Conservation (phyloP, 2,329 filamentous ascomycete species). For the Botrytis byssoidea region DNA sequence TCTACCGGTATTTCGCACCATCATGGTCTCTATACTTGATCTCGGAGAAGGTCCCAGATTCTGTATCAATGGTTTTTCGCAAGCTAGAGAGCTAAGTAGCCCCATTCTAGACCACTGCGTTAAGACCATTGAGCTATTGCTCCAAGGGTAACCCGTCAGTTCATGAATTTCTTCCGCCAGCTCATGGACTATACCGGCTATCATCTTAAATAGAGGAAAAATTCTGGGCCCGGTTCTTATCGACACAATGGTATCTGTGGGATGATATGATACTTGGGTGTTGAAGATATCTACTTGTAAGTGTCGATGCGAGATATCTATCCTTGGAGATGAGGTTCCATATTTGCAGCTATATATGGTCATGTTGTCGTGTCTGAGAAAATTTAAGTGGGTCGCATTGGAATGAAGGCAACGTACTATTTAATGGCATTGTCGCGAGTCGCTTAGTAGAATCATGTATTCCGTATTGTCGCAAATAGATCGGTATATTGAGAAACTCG, state of each 20-base stretch:
- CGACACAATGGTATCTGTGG: slow-evolving; percentile 40
- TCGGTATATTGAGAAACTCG: neutral
- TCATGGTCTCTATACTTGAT: neutral
- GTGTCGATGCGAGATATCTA: slow-evolving; percentile 37
- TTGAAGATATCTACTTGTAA: slow-evolving; percentile 23
- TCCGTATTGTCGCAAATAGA: neutral
- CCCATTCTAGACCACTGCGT: neutral
- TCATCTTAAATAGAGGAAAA: neutral
- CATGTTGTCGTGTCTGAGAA: slow-evolving; percentile 24
- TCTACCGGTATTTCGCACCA: no score
- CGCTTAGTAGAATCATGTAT: neutral
- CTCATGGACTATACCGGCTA: neutral
- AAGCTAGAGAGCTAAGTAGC: neutral
- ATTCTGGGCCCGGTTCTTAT: neutral
- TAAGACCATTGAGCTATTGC: neutral
- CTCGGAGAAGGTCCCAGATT: neutral
- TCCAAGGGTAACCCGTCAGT: neutral
- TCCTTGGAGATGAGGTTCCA: slow-evolving; percentile 34
- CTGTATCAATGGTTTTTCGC: neutral
- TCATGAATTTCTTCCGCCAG: neutral
- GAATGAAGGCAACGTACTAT: neutral
- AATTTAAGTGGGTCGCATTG: slow-evolving; percentile 25
- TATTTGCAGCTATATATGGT: slow-evolving; percentile 30
- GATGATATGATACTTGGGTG: slow-evolving; percentile 36
- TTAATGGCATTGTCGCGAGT: neutral